Conservation (phyloP, 1,284 basidiomycete genomes). For the Macrocystidia cucumis region DNA sequence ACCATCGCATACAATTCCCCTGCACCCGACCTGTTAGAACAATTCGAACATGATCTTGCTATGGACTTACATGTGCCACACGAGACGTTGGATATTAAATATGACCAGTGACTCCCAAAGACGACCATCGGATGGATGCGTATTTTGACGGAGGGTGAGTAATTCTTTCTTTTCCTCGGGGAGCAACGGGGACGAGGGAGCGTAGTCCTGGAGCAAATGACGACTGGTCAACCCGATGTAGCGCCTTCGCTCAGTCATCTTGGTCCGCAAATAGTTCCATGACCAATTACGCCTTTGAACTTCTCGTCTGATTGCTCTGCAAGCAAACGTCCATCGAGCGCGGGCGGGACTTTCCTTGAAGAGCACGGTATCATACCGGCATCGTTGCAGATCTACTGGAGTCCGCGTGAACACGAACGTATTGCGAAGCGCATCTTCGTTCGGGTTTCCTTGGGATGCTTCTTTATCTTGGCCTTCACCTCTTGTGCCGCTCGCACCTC, state of each 20-base stretch:
- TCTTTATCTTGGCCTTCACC: neutral
- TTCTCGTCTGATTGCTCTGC: conserved; percentile 16
- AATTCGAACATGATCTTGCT: neutral
- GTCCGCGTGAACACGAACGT: conserved; percentile 17
- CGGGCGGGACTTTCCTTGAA: conserved; percentile 16
- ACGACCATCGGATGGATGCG: conserved; percentile 24
- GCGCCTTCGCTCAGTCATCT: conserved; percentile 18
- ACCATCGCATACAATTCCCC: conserved; percentile 24
- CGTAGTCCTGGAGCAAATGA: too few species aligned
- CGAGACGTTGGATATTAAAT: conserved; percentile 25
- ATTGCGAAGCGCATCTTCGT: neutral
- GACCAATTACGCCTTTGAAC: conserved; percentile 19
- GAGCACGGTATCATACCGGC: conserved; percentile 14
- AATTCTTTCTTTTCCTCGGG: too few species aligned
- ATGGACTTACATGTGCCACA: conserved; percentile 23
- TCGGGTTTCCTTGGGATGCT: neutral
- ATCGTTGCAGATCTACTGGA: conserved; percentile 18
- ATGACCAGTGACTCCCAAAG: conserved; percentile 24
- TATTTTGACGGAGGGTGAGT: too few species aligned
- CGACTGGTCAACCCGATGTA: conserved; percentile 22
- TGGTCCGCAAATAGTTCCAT: conserved; percentile 18
- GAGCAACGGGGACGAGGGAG: too few species aligned
- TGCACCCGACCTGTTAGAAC: conserved; percentile 9
- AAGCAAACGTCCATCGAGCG: conserved; percentile 22
- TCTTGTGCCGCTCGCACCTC: too few species aligned